A percentile compares a stretch with the other conserved stretches of the same genome.
Conservation (phyloP, 1,284 basidiomycete genomes). For the Irpex sp. region DNA sequence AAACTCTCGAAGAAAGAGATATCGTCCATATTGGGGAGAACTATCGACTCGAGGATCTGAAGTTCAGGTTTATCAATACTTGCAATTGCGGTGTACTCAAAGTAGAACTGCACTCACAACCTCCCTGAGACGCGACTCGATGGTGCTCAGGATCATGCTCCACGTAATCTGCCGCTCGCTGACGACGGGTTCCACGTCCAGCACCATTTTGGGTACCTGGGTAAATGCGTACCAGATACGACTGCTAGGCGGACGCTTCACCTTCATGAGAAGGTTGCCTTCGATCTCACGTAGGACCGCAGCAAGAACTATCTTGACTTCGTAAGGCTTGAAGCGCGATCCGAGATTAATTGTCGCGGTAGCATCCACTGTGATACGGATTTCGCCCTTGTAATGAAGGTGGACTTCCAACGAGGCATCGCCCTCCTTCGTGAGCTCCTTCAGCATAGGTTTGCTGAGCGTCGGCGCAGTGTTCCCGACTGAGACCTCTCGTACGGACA, state of each 20-base stretch:
- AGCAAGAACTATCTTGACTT: conserved; percentile 86
- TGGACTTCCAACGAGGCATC: conserved; percentile 89
- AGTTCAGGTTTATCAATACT: background rate
- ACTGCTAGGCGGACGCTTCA: conserved; percentile 95
- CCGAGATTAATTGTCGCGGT: conserved; percentile 84
- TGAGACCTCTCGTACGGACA: conserved; percentile 86
- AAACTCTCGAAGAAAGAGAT: conserved; percentile 91
- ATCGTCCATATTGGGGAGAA: conserved; percentile 97
- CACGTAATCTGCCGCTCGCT: conserved; percentile 91
- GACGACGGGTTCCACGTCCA: conserved; percentile 91
- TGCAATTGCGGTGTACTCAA: background rate
- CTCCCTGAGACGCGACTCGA: conserved; percentile 87
- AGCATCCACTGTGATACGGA: conserved; percentile 88
- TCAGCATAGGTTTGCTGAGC: conserved; percentile 95
- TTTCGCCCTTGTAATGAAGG: conserved; percentile 79
- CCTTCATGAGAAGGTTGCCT: conserved; percentile 86
- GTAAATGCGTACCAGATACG: conserved; percentile 99
- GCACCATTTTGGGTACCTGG: conserved; percentile 83
- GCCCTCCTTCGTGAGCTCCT: conserved; percentile 90
- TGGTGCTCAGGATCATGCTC: conserved; percentile 87
- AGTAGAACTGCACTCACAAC: conserved; percentile 58
- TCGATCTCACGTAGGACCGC: conserved; percentile 85
- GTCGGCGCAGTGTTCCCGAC: conserved; percentile 83
- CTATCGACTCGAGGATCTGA: conserved; percentile 89
- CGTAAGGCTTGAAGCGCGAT: conserved; percentile 83